phyloP scores from a whole-genome alignment of 1,284 basidiomycete genomes.

The Microbotryum saponariae region DNA sequence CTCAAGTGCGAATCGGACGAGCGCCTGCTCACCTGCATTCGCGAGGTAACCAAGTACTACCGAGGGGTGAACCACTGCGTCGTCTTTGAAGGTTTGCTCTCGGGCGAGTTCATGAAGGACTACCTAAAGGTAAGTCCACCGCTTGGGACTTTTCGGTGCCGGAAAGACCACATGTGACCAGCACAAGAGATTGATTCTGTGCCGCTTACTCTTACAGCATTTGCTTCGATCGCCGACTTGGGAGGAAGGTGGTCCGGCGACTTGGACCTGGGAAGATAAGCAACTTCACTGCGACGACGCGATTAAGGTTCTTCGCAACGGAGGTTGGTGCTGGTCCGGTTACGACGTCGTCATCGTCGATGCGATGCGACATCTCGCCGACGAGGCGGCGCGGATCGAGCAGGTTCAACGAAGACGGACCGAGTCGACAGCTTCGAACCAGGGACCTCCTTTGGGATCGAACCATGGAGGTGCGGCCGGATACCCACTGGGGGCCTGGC shows the following conservation, averaged over 20 bases:
- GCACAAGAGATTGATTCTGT: background rate
- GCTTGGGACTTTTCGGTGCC: background rate
- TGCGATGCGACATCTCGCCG: conserved; percentile 6
- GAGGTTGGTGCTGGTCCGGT: conserved; percentile 21
- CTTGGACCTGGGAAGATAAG: conserved; percentile 16
- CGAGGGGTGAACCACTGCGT: background rate
- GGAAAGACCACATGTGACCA: too few species aligned
- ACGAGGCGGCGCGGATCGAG: too few species aligned
- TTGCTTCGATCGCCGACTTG: conserved; percentile 16
- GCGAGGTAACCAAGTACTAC: conserved; percentile 11
- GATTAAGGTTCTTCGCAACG: conserved; percentile 9
- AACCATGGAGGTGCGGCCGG: too few species aligned
- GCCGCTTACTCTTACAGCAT: background rate
- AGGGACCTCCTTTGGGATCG: too few species aligned
- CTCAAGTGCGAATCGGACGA: conserved; percentile 16
- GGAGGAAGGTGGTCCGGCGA: conserved; percentile 18
- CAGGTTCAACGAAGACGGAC: too few species aligned
- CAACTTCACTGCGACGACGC: conserved; percentile 4
- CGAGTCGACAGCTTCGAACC: too few species aligned
- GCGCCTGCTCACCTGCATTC: conserved; percentile 8
- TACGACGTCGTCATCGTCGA: conserved; percentile 6
- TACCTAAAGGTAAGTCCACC: conserved; percentile 5
- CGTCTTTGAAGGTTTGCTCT: background rate
- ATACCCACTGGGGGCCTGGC: too few species aligned
- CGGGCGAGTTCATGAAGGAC: background rate